Percentiles rank a stretch among this genome's conserved stretches.
These are phyloP conservation scores for Saccharomycopsis selenospora DNA, from an alignment of 805 yeast genomes.

Conservation along the genomic window DNA sequence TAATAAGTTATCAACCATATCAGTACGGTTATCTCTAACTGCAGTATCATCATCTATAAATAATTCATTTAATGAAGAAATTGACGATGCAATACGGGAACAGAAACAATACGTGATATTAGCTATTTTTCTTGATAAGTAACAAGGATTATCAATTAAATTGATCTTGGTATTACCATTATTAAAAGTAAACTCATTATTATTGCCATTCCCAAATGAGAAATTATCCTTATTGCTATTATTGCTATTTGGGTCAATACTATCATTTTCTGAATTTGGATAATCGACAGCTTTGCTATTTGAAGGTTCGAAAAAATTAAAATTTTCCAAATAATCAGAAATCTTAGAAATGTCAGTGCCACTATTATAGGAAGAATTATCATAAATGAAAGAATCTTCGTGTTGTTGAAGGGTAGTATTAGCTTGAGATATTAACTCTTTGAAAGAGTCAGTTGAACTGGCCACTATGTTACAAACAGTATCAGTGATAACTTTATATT, in stretches of 20 bases:
- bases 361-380: neutral
- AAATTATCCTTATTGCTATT: too few relatives aligned
- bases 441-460: neutral
- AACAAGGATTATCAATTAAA: neutral
- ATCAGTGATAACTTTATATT: constrained; percentile 3
- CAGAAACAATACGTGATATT: neutral
- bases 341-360: neutral
- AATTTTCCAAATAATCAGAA: too few relatives aligned
- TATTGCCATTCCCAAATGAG: neutral
- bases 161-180: neutral
- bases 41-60: neutral
- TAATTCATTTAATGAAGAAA: neutral
- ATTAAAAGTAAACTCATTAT: neutral
- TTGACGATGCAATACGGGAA: neutral
- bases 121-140: neutral
- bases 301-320: too few relatives aligned
- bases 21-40: neutral
- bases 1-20: neutral
- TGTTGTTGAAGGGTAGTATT: too few relatives aligned
- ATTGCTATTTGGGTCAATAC: too few relatives aligned
- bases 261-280: neutral
- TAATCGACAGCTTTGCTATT: neutral
- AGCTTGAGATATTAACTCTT: neutral
- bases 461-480: neutral
- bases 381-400: neutral